These are phyloP conservation scores for Dothideomycetidae sp. DNA, from an alignment of 2,329 filamentous ascomycete genomes.

Conservation along the genomic window DNA sequence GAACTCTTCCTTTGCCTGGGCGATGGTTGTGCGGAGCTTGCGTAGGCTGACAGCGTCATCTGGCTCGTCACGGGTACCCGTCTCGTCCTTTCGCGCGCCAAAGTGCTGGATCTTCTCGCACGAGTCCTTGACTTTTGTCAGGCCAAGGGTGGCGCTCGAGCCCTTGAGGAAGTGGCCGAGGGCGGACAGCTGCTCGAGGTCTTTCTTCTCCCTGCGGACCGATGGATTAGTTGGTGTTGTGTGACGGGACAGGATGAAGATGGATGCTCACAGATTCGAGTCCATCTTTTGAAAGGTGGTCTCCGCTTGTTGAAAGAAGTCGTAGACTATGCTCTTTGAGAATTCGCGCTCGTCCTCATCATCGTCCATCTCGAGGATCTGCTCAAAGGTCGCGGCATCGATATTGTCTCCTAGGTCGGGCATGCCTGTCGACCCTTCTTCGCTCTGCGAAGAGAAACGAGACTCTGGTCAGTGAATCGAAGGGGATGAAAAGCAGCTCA, in stretches of 20 bases:
- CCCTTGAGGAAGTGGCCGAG: slow-evolving; percentile 96
- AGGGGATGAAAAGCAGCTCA: too few species aligned
- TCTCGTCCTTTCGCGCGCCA: slow-evolving; percentile 67
- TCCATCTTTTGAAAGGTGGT: slow-evolving; percentile 81
- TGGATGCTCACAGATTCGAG: slow-evolving; percentile 53
- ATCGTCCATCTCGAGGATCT: slow-evolving; percentile 98
- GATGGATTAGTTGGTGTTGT: slow-evolving; percentile 4
- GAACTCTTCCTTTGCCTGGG: slow-evolving; percentile 63
- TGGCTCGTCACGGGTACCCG: slow-evolving; percentile 50
- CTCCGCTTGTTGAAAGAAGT: slow-evolving; percentile 85
- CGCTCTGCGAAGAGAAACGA: slow-evolving; percentile 25
- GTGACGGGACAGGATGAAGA: not conserved
- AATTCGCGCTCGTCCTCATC: slow-evolving; percentile 74
- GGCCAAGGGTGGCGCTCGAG: slow-evolving; percentile 83
- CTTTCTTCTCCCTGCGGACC: slow-evolving; percentile 43
- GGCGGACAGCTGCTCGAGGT: slow-evolving; percentile 62
- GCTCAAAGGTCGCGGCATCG: slow-evolving; percentile 69
- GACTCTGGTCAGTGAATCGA: not conserved
- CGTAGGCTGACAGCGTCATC: slow-evolving; percentile 55
- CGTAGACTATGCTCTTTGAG: slow-evolving; percentile 73
- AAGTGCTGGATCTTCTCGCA: slow-evolving; percentile 97
- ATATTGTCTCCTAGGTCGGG: slow-evolving; percentile 60
- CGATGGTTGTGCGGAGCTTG: slow-evolving; percentile 56
- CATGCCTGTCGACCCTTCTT: slow-evolving; percentile 35
- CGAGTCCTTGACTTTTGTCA: slow-evolving; percentile 77